Percentiles rank a stretch among this genome's conserved stretches.
These are phyloP conservation scores for Prunus salicina DNA, from an alignment of 306 rosid genomes.

Conservation along the genomic window DNA sequence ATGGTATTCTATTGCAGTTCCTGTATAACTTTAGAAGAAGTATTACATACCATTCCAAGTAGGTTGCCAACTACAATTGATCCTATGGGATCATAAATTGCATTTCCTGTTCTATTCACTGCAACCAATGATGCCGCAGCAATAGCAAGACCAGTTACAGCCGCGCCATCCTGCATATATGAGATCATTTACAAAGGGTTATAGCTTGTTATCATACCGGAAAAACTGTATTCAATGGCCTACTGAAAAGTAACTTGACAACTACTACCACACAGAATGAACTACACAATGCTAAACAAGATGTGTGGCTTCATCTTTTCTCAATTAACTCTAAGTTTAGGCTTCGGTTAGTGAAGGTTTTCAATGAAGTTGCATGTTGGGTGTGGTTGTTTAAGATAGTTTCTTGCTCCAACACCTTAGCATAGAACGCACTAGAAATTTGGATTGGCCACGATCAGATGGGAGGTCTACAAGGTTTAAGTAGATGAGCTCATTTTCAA, in stretches of 20 bases:
- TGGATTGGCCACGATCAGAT: background rate
- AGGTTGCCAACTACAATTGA: constrained; percentile 91
- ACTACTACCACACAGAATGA: background rate
- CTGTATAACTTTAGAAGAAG: background rate
- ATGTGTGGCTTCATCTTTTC: background rate
- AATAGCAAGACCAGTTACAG: constrained; percentile 85
- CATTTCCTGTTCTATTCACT: constrained; percentile 77
- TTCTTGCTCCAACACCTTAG: constrained; percentile 1
- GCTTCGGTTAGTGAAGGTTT: background rate
- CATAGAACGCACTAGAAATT: background rate
- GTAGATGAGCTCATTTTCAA: background rate
- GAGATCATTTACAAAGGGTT: background rate
- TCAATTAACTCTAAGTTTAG: background rate
- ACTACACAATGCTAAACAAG: background rate
- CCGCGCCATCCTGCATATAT: constrained; percentile 94
- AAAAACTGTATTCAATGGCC: background rate
- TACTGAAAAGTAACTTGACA: background rate
- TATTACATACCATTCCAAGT: constrained; percentile 87
- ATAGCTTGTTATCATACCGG: background rate
- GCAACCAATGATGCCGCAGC: constrained; percentile 96
- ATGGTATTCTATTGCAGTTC: background rate
- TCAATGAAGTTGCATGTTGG: background rate
- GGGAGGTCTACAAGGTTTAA: background rate
- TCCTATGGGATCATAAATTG: constrained; percentile 93
- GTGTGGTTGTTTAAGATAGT: background rate